These are phyloP conservation scores for Camelina hispida DNA, from an alignment of 345 rosid species.

Conservation along the genomic window DNA sequence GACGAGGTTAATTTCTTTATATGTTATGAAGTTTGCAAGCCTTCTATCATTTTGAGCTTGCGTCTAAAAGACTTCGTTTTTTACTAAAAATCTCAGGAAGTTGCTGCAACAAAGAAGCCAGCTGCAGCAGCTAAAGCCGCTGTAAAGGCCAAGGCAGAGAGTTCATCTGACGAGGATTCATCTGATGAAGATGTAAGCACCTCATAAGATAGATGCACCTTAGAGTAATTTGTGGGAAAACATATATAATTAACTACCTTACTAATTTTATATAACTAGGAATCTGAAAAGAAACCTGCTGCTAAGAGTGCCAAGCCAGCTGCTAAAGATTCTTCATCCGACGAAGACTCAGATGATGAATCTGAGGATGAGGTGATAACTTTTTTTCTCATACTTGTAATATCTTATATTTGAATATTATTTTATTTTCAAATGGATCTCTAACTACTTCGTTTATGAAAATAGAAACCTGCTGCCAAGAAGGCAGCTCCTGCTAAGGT, in stretches of 20 bases:
- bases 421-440: not conserved
- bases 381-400: not conserved
- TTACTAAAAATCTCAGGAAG: constrained; percentile 23
- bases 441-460: not conserved
- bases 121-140: constrained; percentile 49
- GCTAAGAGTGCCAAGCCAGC: constrained; percentile 44
- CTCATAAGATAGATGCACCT: not conserved
- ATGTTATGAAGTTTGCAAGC: not conserved
- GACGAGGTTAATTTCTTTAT: constrained; percentile 26
- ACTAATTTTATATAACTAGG: constrained; percentile 26
- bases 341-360: constrained; percentile 40
- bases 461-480: constrained; percentile 46
- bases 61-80: not conserved
- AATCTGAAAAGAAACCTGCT: constrained; percentile 41
- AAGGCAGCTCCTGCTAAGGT: constrained; percentile 36
- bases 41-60: not conserved
- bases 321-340: constrained; percentile 46
- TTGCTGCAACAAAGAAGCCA: constrained; percentile 37
- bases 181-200: constrained; percentile 47
- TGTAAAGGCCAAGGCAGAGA: constrained; percentile 49
- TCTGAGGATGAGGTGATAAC: constrained; percentile 46
- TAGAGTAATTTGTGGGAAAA: too few relatives aligned
- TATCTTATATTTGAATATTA: not conserved
- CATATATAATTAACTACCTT: not conserved
- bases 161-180: constrained; percentile 54